Evolutionary conservation across 2,329 filamentous ascomycete species (phyloP).

Genomic region (Penicillium sp.): DNA sequence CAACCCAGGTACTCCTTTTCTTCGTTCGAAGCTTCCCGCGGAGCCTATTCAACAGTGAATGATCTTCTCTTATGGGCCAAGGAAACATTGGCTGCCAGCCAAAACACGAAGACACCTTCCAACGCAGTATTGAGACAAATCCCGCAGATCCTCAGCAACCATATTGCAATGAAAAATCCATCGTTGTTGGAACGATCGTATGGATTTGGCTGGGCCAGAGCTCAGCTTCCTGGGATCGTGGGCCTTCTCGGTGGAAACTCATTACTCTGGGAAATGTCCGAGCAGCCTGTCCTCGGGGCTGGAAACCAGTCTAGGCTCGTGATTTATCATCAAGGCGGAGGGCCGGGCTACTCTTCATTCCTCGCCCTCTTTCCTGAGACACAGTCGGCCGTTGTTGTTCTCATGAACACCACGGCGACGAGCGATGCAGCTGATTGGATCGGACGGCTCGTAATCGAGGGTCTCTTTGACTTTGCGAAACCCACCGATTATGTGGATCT

Average conservation of each 20-base stretch:
- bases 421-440: constrained; percentile 5
- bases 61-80: constrained; percentile 3
- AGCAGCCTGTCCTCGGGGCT: neutral
- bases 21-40: neutral
- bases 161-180: neutral
- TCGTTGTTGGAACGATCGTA: neutral
- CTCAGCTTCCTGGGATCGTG: neutral
- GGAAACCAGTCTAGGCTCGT: neutral
- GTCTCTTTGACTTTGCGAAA: neutral
- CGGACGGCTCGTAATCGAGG: neutral
- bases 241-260: neutral
- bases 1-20: neutral
- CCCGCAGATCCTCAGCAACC: neutral
- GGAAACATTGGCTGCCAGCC: neutral
- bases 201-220: constrained; percentile 1
- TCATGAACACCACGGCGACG: neutral
- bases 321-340: constrained; percentile 5
- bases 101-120: neutral
- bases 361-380: constrained; percentile 5
- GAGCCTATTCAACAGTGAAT: constrained; percentile 2
- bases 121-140: neutral
- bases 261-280: neutral
- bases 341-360: constrained; percentile 1
- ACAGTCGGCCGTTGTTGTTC: constrained; percentile 3
- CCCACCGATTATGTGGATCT: neutral